Conservation (phyloP, 495 filamentous ascomycete genomes). For the Parmelia sp. region DNA sequence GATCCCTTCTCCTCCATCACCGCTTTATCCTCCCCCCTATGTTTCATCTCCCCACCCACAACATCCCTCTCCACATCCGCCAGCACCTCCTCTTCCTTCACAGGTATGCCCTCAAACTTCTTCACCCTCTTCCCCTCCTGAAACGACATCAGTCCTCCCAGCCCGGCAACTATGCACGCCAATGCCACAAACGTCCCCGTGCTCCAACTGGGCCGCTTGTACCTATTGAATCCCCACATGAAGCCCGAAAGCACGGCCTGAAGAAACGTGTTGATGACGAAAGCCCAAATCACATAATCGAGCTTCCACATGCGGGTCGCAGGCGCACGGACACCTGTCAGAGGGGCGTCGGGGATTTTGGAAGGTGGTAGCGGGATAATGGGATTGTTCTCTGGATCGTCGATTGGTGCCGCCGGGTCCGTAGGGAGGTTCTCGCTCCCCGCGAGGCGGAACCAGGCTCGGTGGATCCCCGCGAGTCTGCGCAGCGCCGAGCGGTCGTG, state of each 20-base stretch:
- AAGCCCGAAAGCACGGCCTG: conserved; percentile 62
- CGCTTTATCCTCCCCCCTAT: background rate
- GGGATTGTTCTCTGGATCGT: conserved; percentile 34
- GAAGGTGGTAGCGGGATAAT: conserved; percentile 50
- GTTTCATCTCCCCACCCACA: conserved; percentile 17
- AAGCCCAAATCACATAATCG: conserved; percentile 71
- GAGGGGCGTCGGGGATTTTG: conserved; percentile 49
- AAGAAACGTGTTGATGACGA: conserved; percentile 68
- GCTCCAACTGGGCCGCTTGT: conserved; percentile 62
- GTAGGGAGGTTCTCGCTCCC: conserved; percentile 40
- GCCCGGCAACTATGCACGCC: conserved; percentile 59
- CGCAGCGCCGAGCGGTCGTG: conserved; percentile 49
- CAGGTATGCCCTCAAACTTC: conserved; percentile 26
- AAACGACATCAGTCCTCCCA: conserved; percentile 63
- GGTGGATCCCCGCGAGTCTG: conserved; percentile 59
- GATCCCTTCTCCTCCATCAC: conserved; percentile 1
- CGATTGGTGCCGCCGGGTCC: conserved; percentile 1
- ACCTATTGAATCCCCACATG: conserved; percentile 75
- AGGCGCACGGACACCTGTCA: conserved; percentile 59
- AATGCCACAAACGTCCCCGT: conserved; percentile 69
- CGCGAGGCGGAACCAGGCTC: conserved; percentile 61
- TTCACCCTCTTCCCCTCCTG: conserved; percentile 43
- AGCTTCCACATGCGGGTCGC: conserved; percentile 67
- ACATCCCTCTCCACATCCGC: conserved; percentile 25
- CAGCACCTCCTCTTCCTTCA: conserved; percentile 20